Evolutionary conservation across 176 grass and related monocot genomes (phyloP).

Genomic region (Coix lacrymajobi): DNA sequence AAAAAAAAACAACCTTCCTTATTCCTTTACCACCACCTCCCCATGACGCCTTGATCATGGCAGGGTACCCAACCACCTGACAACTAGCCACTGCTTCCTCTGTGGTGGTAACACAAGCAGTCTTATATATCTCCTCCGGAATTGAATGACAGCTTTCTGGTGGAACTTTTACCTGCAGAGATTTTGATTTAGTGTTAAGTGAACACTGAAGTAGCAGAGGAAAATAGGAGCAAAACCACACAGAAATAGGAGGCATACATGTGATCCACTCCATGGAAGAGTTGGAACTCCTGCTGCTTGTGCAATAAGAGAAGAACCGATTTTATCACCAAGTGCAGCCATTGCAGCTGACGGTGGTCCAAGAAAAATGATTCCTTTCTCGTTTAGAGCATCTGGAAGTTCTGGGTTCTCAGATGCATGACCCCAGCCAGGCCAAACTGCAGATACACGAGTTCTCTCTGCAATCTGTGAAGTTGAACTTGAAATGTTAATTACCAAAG

Average conservation of each 20-base stretch:
- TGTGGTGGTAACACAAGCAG: conserved; percentile 89
- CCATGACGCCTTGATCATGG: conserved; percentile 99
- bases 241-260: conserved; percentile 56
- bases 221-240: conserved; percentile 9
- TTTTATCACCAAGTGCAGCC: conserved; percentile 94
- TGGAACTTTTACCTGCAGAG: conserved; percentile 63
- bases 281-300: conserved; percentile 98
- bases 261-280: conserved; percentile 97
- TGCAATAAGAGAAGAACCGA: conserved; percentile 97
- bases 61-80: conserved; percentile 91
- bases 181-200: not conserved
- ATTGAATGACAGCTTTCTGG: conserved; percentile 75
- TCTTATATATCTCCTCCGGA: conserved; percentile 83
- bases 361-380: conserved; percentile 92
- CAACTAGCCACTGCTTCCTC: conserved; percentile 95
- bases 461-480: conserved; percentile 55
- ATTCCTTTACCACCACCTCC: conserved; percentile 99
- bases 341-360: conserved; percentile 85
- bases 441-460: conserved; percentile 87
- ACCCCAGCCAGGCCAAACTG: conserved; percentile 99
- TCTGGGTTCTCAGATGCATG: conserved; percentile 99
- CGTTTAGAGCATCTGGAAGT: conserved; percentile 72
- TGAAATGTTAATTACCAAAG: conserved; percentile 21
- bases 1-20: conserved; percentile 76
- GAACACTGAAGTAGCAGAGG: not conserved